Evolutionary conservation across 352 stramenopile genomes (phyloP), one percentile per base, ranked within the genome.

Genomic region (Pythium monospermum): DNA sequence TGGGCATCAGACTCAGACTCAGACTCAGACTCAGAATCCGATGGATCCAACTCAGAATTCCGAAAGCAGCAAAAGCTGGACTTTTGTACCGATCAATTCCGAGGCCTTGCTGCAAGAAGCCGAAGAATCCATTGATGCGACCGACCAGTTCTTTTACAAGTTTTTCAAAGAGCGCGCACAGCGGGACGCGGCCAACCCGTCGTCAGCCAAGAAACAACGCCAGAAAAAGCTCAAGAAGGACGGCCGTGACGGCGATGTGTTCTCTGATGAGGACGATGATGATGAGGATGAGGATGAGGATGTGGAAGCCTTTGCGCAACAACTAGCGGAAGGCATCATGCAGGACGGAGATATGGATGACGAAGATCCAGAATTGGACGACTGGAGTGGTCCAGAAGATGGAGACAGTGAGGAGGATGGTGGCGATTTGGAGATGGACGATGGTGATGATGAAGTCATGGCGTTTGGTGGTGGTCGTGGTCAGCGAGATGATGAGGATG

Each of bases 121-220:
- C 10, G 66, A 83, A 33, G 75, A 68, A 37, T 72, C 66, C 11
- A 65, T 97, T 31, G 77, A 88, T 23, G 79, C 69, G 26, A 91
- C 80, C 30, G 86, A 97, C 56, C 65, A 83, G 23, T 97, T 98
- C 71, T 97, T 97, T 55, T 94, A 97, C 74, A 95, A 95, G 61
- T 98, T 95, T 49, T 97, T 97, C 64, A 80, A 93, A 47, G 83
- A 93, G 53, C 76, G 86, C 23, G 81, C 74, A 18, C 57, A 79
- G 32, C 69, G 71, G 1, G 74, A 91, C 38, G 64, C 61, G 31
- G 25, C 54, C 42, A 46, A 69, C 42, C 35, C 63, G 39, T n/a
- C n/a, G n/a, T n/a, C n/a, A n/a, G n/a, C n/a, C n/a, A n/a, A 67
- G 52, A 52, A 65, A 68, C 22, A 62, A 65, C 42, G 25, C 32